Conservation (phyloP, 495 filamentous ascomycete species). For the Daldinia bambusicola region DNA sequence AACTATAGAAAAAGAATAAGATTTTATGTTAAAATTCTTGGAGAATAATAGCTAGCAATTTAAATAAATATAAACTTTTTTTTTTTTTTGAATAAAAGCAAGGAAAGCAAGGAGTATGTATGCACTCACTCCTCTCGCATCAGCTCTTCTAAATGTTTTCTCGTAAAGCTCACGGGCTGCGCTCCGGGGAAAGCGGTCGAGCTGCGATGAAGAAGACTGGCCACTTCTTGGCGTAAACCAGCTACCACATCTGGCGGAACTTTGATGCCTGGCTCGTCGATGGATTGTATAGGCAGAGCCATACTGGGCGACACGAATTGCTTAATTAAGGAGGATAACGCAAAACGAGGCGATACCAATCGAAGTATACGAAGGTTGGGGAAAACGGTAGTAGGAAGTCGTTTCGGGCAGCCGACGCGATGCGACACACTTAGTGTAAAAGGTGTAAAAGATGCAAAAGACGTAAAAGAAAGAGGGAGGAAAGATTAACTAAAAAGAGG, state of each 20-base stretch:
- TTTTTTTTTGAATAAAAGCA: too few relatives aligned
- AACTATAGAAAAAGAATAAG: conserved; percentile 57
- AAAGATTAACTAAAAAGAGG: conserved; percentile 24
- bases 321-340: not conserved
- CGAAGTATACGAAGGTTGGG: conserved; percentile 1
- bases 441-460: too few relatives aligned
- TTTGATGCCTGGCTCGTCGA: conserved; percentile 72
- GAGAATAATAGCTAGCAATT: too few relatives aligned
- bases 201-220: conserved; percentile 74
- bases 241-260: conserved; percentile 66
- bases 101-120: not conserved
- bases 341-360: not conserved
- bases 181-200: conserved; percentile 83
- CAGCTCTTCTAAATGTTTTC: conserved; percentile 80
- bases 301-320: conserved; percentile 12
- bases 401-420: conserved; percentile 16
- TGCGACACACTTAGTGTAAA: too few relatives aligned
- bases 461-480: not conserved
- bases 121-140: conserved; percentile 72
- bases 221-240: conserved; percentile 77
- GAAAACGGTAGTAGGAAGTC: not conserved
- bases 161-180: conserved; percentile 90
- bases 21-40: too few relatives aligned
- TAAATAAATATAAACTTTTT: too few relatives aligned
- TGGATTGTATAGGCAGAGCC: conserved; percentile 50